Percentiles rank a stretch among this genome's conserved stretches.
phyloP scores from a whole-genome alignment of 345 rosid species.

The Sisymbrium irio region DNA sequence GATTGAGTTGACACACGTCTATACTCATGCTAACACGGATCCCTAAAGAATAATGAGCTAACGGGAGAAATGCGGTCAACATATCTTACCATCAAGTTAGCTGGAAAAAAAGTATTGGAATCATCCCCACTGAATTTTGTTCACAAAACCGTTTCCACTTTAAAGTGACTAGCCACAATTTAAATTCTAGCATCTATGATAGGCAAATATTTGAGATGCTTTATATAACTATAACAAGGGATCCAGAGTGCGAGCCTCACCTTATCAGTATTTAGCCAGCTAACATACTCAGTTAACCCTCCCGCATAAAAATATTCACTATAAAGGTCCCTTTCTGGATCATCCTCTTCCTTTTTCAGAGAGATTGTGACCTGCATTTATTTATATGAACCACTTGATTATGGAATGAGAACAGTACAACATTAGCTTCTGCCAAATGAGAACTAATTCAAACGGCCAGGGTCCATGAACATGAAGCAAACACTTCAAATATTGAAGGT shows the following conservation, averaged over 20 bases:
- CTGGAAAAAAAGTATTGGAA: conserved; percentile 2
- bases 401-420: background rate
- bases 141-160: background rate
- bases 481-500: background rate
- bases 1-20: background rate
- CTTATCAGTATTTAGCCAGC: conserved; percentile 89
- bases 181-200: background rate
- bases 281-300: conserved; percentile 84
- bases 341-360: conserved; percentile 55
- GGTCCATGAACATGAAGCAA: conserved; percentile 4
- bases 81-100: conserved; percentile 13
- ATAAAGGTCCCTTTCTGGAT: conserved; percentile 54
- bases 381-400: conserved; percentile 18
- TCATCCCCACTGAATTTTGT: background rate
- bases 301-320: conserved; percentile 80
- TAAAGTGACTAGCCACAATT: background rate
- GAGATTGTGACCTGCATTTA: conserved; percentile 67
- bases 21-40: background rate
- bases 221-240: conserved; percentile 8
- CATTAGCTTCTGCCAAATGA: conserved; percentile 8
- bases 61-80: background rate
- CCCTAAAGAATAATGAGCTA: conserved; percentile 7
- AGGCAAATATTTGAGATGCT: background rate
- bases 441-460: background rate
- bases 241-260: conserved; percentile 35